Base-by-base conservation (phyloP, 306 rosid genomes). In the Lathyrus aphaca region DNA sequence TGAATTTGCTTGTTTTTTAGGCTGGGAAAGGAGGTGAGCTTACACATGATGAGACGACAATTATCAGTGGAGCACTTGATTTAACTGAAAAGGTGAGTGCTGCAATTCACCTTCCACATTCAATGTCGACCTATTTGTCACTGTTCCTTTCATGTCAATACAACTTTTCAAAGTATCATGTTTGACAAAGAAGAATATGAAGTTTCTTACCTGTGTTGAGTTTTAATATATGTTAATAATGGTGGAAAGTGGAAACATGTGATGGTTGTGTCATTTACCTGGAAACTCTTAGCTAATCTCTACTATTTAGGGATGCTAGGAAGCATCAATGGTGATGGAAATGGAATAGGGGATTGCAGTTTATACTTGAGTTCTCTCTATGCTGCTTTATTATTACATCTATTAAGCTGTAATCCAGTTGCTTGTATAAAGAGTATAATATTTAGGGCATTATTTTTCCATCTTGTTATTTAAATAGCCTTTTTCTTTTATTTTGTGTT, bases 1-100 rank as follows among this genome's bases (percentile, higher is more conserved):
- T 64, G 51, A 70, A 64, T 73, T 64, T 81, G 43, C 65, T 66
- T 66, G 44, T 51, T 74, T 29, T 16, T 50, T 70, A 94, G 99
- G 99, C 96, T 44, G 99, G 99, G 67, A 88, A 95, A 77, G 99
- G 99, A n/a, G 99, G 99, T 17, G 99, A 95, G 70, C 97, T 95
- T 65, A 89, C 99, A 60, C 99, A 95, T 18, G 97, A 95, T 66
- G 99, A 95, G 83, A 91, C 99, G 6, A 91, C 95, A 58, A 91
- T 95, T 81, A 95, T 95, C 64, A 95, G 97, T 56, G 99, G 99
- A 53, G 99, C 99, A 10, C 87, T 95, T 9, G 99, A 95, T 80
- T 87, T 95, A 79, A 95, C 99, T 19, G 99, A 91, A 83, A 95
- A 95, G 95, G 99, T 83, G 76, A 70, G 43, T 53, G 49, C 49